Evolutionary conservation across 345 rosid genomes (phyloP).

Genomic region (Linum tenue): DNA sequence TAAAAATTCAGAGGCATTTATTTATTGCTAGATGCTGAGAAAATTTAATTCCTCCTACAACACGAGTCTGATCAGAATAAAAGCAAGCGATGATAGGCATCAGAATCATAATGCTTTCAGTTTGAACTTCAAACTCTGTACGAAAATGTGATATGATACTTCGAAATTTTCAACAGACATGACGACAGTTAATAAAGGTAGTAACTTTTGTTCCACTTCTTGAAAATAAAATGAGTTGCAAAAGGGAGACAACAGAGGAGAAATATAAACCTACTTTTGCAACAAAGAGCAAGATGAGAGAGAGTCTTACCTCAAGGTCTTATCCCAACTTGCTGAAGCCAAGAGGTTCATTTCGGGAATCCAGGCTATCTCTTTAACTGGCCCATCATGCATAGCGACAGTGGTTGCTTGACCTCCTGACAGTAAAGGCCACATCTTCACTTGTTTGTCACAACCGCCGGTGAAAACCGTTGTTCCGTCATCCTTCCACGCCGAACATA

Average conservation of each 20-base stretch:
- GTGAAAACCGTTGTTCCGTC: slow-evolving; percentile 91
- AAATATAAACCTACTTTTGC: neutral
- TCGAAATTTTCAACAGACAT: too few species aligned
- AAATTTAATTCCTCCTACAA: neutral
- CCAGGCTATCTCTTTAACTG: slow-evolving; percentile 79
- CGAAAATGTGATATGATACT: too few species aligned
- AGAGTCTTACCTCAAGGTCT: slow-evolving; percentile 59
- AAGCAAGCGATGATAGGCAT: neutral
- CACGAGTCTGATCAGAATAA: neutral
- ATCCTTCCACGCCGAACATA: slow-evolving; percentile 96
- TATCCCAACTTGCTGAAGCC: slow-evolving; percentile 92
- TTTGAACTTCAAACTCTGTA: neutral
- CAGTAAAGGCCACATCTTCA: slow-evolving; percentile 91
- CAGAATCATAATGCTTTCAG: neutral
- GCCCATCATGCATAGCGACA: slow-evolving; percentile 91
- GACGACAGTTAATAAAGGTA: neutral
- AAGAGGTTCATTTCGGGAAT: slow-evolving; percentile 84
- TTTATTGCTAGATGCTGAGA: neutral
- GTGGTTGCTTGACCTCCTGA: slow-evolving; percentile 84
- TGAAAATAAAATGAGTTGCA: neutral
- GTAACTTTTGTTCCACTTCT: neutral
- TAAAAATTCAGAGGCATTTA: neutral
- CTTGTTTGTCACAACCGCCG: slow-evolving; percentile 98
- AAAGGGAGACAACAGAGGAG: neutral
- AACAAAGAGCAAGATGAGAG: neutral